Conservation (phyloP, 2,329 filamentous ascomycete species). For the Neofusicoccum parvum region DNA sequence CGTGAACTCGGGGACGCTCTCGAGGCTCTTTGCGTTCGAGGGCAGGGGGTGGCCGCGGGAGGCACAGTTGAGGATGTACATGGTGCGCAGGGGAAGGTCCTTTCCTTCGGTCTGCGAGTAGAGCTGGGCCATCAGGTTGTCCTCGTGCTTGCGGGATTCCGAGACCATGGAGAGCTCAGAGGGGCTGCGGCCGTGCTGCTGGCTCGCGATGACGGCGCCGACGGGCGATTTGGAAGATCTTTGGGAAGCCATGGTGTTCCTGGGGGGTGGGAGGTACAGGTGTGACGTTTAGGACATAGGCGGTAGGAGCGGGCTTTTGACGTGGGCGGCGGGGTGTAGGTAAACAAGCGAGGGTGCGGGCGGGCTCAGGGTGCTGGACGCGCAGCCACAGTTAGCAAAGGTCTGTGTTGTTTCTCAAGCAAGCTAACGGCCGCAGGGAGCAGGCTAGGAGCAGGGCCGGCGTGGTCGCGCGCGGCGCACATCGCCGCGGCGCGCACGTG, state of each 20-base stretch:
- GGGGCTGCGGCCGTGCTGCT: conserved; percentile 29
- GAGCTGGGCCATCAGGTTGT: conserved; percentile 52
- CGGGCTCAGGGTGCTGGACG: conserved; percentile 7
- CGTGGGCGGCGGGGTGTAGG: neutral
- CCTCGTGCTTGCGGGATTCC: conserved; percentile 15
- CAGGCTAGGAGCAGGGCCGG: neutral
- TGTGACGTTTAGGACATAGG: conserved; percentile 11
- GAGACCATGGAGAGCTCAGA: conserved; percentile 40
- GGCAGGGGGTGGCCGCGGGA: conserved; percentile 47
- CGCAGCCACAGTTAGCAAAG: conserved; percentile 10
- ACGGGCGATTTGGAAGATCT: conserved; percentile 12
- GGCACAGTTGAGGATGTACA: conserved; percentile 67
- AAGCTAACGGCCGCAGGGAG: conserved; percentile 13
- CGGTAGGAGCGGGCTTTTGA: conserved; percentile 7
- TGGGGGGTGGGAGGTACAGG: neutral
- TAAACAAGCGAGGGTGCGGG: conserved; percentile 13
- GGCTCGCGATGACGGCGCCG: conserved; percentile 12
- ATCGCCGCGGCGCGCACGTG: neutral
- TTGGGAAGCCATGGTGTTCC: conserved; percentile 17
- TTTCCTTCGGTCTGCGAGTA: conserved; percentile 61
- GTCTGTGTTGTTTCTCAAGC: neutral
- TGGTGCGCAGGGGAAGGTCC: conserved; percentile 67
- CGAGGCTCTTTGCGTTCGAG: conserved; percentile 37
- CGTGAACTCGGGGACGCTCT: conserved; percentile 52
- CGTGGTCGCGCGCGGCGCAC: neutral